Evolutionary conservation across 2,329 filamentous ascomycete species (phyloP), one percentile per base, ranked within the genome.

Genomic region (Triangularia setosa): DNA sequence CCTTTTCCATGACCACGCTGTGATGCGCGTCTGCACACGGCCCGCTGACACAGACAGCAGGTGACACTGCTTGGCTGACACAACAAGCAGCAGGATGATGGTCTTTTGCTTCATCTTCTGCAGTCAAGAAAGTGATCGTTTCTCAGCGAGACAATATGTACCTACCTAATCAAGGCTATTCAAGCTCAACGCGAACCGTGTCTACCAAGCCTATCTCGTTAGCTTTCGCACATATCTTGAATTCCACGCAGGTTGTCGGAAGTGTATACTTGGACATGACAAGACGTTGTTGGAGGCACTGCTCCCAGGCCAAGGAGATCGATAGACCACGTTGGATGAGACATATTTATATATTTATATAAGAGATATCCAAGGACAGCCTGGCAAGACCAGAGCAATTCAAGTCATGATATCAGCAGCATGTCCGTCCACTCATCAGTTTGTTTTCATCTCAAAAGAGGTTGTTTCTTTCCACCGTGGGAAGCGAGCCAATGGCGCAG

Each of bases 401-500:
- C 23, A 55, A 55, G 23, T 27, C 52, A 25, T 55, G 52, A 48
- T 48, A 48, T 48, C 40, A 48, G n/a, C 40, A 48, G 40, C 40
- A 48, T 48, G 18, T 9, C 40, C 23, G 11, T 12, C 23, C 28
- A 24, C 14, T 27, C 8, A 11, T 23, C 5, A 48, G 30, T 59
- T 28, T 62, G 53, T 57, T 60, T 62, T 62, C 24, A 27, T 64
- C 48, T 60, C 18, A 54, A 58, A 57, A 61, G 56, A 62, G 28
- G 30, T 33, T 33, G 30, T 33, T 33, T 33, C 30, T 33, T 8
- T 33, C 25, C 56, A 53, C 11, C 30, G 11, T 33, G 35, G 25
- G 30, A 64, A 65, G 53, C 67, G 57, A 65, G 60, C 68, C 69
- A 69, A 70, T 69, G 40, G 40, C 40, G 9, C 40, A 48, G 40